Base-by-base conservation (phyloP, 1,284 basidiomycete genomes). In the Sphaerobolus stellatus region DNA sequence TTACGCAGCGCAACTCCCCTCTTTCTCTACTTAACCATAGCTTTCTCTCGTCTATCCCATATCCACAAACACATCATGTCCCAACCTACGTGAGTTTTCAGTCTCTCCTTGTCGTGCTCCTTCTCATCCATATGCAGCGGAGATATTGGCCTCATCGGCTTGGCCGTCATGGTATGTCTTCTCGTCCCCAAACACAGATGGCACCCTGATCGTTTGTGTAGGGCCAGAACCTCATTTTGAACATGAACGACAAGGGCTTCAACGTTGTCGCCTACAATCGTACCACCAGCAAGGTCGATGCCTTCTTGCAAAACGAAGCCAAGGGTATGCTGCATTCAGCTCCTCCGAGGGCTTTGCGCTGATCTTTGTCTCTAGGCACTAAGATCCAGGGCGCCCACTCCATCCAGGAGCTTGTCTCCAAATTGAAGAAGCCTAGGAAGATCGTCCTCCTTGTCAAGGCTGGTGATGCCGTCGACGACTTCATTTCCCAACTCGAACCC, bases 171-270 rank as follows among this genome's bases (percentile, higher is more conserved):
- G 94, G 93, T 91, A 71, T 58, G 78, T 48, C 51, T 29, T 20
- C 33, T 56, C 50, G 18, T 22, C 31, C 38, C 9, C 18, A 48
- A 27, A 34, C 27, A 11, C 9, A 22, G 24, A 8, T 22, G 7
- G 34, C 34, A 25, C 22, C 48, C 22, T 9, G 9, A 4, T 48
- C 48, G 55, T 47, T 40, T 16, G 36, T 36, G 27, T 64, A 94
- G 92, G 92, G 93, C 68, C 93, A 96, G 85, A 97, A 97, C 76
- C 74, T 96, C 67, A 95, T 97, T 72, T 80, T 97, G 64, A 97
- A 97, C 81, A 97, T 97, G 91, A 95, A 95, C 73, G 96, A 98
- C 83, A 98, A 99, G 79, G 97, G 97, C 51, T 99, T 94, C 80
- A 94, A 78, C 62, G 97, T 99, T 66, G 88, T 93, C 63, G 94